These are phyloP conservation scores for Tricladium varicosporioides DNA, from an alignment of 2,329 filamentous ascomycete genomes.

Conservation along the genomic window DNA sequence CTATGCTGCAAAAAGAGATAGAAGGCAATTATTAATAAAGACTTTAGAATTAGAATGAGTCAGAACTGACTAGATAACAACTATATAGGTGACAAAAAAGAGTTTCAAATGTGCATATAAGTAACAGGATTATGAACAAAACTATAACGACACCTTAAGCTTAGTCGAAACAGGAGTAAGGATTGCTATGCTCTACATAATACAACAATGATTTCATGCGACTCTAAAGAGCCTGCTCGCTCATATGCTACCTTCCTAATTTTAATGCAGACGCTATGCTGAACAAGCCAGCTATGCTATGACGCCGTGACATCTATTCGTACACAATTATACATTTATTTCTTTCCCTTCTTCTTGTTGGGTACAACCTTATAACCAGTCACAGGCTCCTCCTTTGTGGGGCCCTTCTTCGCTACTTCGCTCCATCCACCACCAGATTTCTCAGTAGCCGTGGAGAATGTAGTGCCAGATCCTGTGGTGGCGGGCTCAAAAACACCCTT, in stretches of 20 bases:
- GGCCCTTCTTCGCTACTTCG: conserved; percentile 94
- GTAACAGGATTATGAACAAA: too few species aligned
- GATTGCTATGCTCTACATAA: conserved; percentile 5
- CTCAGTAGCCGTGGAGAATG: conserved; percentile 41
- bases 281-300: conserved; percentile 20
- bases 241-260: conserved; percentile 9
- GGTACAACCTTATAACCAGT: conserved; percentile 83
- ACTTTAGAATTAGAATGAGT: too few species aligned
- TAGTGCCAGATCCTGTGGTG: conserved; percentile 49
- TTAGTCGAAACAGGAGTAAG: background rate
- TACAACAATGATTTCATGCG: conserved; percentile 1
- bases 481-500: conserved; percentile 79
- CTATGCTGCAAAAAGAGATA: too few species aligned
- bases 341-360: conserved; percentile 88
- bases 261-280: conserved; percentile 19
- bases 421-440: conserved; percentile 73
- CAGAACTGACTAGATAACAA: too few species aligned
- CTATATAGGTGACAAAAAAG: too few species aligned
- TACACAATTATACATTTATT: conserved; percentile 41
- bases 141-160: too few species aligned
- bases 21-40: too few species aligned
- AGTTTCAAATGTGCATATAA: too few species aligned
- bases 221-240: conserved; percentile 8
- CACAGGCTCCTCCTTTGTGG: conserved; percentile 41
- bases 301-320: conserved; percentile 21